Percentiles rank a stretch among this genome's conserved stretches.
These are phyloP conservation scores for Ichthyophonus hoferi DNA, from an alignment of 208 protist species.

Conservation along the genomic window DNA sequence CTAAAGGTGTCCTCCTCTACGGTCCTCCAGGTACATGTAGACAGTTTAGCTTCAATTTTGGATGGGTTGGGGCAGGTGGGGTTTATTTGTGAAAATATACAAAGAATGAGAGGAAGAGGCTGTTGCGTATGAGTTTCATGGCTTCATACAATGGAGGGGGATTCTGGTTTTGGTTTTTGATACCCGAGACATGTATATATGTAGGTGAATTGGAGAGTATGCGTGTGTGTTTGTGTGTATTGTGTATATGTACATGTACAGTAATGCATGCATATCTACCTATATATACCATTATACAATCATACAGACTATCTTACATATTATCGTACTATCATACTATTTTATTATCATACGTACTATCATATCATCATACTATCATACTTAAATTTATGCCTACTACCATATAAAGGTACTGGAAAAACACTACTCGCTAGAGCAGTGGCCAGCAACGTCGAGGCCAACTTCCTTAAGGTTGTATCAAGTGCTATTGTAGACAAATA, in stretches of 20 bases:
- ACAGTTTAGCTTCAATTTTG: no score
- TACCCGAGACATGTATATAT: no score
- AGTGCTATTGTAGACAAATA: slow-evolving; percentile 99
- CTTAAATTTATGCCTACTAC: not conserved
- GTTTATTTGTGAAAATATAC: no score
- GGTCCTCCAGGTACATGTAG: slow-evolving; percentile 92
- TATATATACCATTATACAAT: slow-evolving; percentile 13
- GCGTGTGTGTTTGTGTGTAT: not conserved
- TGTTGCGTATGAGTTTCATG: no score
- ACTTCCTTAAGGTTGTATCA: slow-evolving; percentile 91
- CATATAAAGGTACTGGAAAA: slow-evolving; percentile 65
- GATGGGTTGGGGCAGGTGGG: no score
- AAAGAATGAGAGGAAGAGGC: no score
- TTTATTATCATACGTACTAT: not conserved
- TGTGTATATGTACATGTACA: slow-evolving; percentile 3
- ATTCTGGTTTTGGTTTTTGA: no score
- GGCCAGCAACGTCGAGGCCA: slow-evolving; percentile 92
- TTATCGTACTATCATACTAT: no score
- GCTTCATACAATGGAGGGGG: no score
- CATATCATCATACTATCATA: not conserved
- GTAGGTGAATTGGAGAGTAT: not conserved
- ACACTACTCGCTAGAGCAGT: slow-evolving; percentile 96
- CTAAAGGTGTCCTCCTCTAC: slow-evolving; percentile 98
- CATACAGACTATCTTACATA: no score
- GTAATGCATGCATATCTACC: not conserved